Conservation (phyloP, 805 yeast species). For the Zygoascus flipseniorum region DNA sequence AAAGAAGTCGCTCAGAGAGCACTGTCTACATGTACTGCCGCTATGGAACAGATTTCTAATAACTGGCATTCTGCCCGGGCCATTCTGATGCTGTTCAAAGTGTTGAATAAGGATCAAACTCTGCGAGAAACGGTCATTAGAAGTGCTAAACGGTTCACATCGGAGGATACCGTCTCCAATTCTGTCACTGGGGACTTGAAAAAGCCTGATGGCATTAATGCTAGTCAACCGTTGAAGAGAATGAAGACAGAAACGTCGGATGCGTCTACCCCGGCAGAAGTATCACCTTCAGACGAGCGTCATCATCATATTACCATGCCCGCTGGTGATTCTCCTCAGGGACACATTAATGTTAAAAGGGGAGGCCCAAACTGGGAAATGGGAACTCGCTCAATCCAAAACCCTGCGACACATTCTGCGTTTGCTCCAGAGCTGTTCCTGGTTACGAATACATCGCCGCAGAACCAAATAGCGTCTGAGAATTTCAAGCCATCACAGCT, state of each 20-base stretch:
- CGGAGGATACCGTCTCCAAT: background rate
- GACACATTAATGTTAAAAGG: background rate
- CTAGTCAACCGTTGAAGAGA: background rate
- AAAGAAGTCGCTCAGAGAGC: constrained; percentile 32
- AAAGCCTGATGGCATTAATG: background rate
- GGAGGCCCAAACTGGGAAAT: background rate
- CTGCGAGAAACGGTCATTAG: constrained; percentile 16
- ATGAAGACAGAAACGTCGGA: background rate
- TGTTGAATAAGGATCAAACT: constrained; percentile 23
- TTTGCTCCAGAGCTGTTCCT: constrained; percentile 25
- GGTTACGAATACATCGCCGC: constrained; percentile 25
- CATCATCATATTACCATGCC: background rate
- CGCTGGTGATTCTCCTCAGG: background rate
- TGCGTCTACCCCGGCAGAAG: background rate
- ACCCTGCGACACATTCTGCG: background rate
- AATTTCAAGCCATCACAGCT: constrained; percentile 51
- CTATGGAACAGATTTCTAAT: constrained; percentile 36
- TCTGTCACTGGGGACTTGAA: background rate
- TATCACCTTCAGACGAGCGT: background rate
- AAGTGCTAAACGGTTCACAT: constrained; percentile 9
- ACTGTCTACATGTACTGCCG: constrained; percentile 27
- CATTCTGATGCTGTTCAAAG: constrained; percentile 43
- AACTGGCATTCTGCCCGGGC: constrained; percentile 46
- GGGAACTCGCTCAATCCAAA: background rate
- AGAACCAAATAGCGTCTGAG: constrained; percentile 32